Percentiles rank a stretch among this genome's conserved stretches.
These are phyloP conservation scores for Linanthus parryae DNA, from an alignment of 148 eudicot genomes.

Conservation along the genomic window DNA sequence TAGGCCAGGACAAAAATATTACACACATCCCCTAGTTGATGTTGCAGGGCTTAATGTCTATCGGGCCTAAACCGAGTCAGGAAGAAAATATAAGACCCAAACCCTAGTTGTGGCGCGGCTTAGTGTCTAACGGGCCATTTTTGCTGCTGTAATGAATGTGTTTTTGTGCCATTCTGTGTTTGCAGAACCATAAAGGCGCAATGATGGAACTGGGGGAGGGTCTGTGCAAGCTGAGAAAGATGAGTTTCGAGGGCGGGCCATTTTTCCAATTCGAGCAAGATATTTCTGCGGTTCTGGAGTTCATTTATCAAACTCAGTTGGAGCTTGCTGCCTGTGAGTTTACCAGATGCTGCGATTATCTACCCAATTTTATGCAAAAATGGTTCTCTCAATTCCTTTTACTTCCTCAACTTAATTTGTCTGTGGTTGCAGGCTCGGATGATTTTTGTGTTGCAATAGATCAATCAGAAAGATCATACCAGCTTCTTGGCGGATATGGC, in stretches of 20 bases:
- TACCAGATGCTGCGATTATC: not conserved
- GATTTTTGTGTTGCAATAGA: constrained; percentile 70
- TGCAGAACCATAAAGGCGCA: constrained; percentile 80
- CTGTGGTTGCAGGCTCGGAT: constrained; percentile 43
- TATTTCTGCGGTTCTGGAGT: constrained; percentile 70
- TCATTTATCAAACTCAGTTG: constrained; percentile 81
- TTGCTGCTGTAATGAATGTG: not conserved
- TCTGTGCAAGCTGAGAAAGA: constrained; percentile 62
- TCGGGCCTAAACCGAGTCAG: too few relatives aligned
- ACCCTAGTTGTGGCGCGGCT: too few relatives aligned
- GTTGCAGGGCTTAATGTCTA: too few relatives aligned
- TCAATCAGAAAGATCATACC: constrained; percentile 80
- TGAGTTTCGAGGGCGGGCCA: constrained; percentile 57
- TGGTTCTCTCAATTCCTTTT: too few relatives aligned
- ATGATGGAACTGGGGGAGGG: constrained; percentile 95
- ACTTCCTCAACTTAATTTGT: too few relatives aligned
- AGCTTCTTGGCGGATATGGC: constrained; percentile 65
- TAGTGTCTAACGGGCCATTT: not conserved
- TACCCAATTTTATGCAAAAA: too few relatives aligned
- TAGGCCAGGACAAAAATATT: too few relatives aligned
- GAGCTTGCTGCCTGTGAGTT: constrained; percentile 89
- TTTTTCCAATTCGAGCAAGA: constrained; percentile 67
- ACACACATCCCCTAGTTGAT: too few relatives aligned
- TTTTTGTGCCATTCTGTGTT: not conserved
- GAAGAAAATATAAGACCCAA: too few relatives aligned